A percentile compares a stretch with the other conserved stretches of the same genome.
Conservation (phyloP, 2,329 filamentous ascomycete genomes). For the Dendrostoma leiphaemia region DNA sequence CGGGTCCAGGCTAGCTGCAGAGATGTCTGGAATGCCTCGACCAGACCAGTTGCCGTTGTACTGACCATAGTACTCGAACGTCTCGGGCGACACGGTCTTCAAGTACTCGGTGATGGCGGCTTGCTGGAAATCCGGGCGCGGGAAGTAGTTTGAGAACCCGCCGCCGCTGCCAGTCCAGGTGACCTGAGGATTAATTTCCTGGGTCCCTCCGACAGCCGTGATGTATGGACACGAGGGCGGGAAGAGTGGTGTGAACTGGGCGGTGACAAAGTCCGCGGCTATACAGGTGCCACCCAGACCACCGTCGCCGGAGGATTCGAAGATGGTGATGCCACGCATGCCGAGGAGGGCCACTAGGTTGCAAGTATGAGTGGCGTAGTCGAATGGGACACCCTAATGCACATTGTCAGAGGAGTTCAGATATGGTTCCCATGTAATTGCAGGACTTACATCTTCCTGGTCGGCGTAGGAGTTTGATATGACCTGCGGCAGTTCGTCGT, state of each 20-base stretch:
- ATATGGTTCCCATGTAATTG: background rate
- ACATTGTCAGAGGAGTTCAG: background rate
- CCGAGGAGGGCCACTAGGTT: constrained; percentile 64
- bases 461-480: constrained; percentile 69
- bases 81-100: constrained; percentile 27
- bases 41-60: constrained; percentile 35
- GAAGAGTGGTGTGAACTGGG: constrained; percentile 41
- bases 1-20: constrained; percentile 37
- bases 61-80: constrained; percentile 46
- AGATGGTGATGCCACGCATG: constrained; percentile 63
- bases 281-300: constrained; percentile 31
- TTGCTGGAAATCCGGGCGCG: constrained; percentile 42
- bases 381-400: constrained; percentile 50
- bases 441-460: constrained; percentile 43
- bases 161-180: constrained; percentile 51
- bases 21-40: constrained; percentile 7
- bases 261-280: constrained; percentile 21
- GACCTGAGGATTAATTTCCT: constrained; percentile 46
- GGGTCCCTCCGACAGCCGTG: constrained; percentile 60
- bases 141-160: constrained; percentile 49
- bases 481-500: constrained; percentile 58
- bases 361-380: constrained; percentile 51
- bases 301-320: constrained; percentile 61
- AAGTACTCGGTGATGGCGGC: constrained; percentile 44
- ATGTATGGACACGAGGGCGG: constrained; percentile 53